Evolutionary conservation across 352 stramenopile species (phyloP), one percentile per base, ranked within the genome.

Genomic region (Aphanomyces astaci): DNA sequence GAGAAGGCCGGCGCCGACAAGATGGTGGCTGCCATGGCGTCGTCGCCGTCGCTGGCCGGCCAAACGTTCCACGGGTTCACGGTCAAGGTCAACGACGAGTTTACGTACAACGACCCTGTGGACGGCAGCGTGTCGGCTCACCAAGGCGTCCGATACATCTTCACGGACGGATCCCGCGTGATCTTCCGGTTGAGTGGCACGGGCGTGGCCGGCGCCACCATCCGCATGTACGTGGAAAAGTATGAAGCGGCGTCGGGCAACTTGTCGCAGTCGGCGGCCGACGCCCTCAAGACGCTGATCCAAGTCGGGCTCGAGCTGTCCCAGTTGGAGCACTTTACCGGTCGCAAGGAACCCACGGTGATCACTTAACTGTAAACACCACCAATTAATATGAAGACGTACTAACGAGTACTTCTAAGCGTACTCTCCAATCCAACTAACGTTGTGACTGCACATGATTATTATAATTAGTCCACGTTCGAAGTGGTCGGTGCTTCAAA

Each of bases 151-250:
- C 95, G 97, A 53, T 90, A 98, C 67, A 87, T 96, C 71, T 99
- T 99, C 59, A 79, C 86, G 55, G 95, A 98, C 75, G 87, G 92
- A 60, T 97, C 92, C 53, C 83, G 97, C 67, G 90, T 98, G 39
- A 91, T 99, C 46, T 99, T 99, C 84, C 92, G 97, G 13, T 82
- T 99, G 30, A 98, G 90, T 68, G 97, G 97, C 63, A 99, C 97
- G 36, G 97, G 97, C 56, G 98, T 97, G 70, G 89, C 93, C 24
- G 96, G 96, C 53, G 96, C 96, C 19, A 99, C 96, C 2, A 95
- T 99, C 72, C 92, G 96, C 71, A 97, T 99, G 92, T 99, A 99
- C 88, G 90, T 99, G 73, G 97, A 99, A 79, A 98, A 99, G 82
- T 99, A 99, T 81, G 96, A 99, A 72, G 56, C 75, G 48, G 76